Conservation (phyloP, 2,329 filamentous ascomycete genomes). For the Sporothrix dimorphospora region DNA sequence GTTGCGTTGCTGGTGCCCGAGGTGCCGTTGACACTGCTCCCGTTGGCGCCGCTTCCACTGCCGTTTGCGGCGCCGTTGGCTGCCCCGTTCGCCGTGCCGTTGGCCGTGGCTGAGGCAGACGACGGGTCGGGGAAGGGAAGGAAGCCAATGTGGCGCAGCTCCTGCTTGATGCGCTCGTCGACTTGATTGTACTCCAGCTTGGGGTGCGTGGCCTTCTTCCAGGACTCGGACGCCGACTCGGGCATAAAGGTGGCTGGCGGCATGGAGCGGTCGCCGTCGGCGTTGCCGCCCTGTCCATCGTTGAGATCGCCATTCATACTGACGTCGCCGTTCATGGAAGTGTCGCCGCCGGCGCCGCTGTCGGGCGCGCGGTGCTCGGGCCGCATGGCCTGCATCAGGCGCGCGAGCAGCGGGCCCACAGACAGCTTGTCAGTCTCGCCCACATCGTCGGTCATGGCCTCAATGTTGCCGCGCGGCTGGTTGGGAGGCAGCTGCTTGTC, state of each 20-base stretch:
- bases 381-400: slow-evolving; percentile 78
- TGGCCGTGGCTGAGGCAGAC: slow-evolving; percentile 30
- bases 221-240: slow-evolving; percentile 73
- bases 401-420: slow-evolving; percentile 80
- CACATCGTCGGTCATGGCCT: slow-evolving; percentile 83
- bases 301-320: slow-evolving; percentile 58
- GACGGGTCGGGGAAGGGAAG: slow-evolving; percentile 55
- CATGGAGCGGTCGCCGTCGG: slow-evolving; percentile 45
- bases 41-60: slow-evolving; percentile 39
- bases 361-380: slow-evolving; percentile 65
- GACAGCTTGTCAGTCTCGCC: slow-evolving; percentile 88
- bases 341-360: slow-evolving; percentile 56
- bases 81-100: slow-evolving; percentile 31
- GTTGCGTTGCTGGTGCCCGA: neutral
- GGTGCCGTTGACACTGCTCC: slow-evolving; percentile 24
- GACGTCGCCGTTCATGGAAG: slow-evolving; percentile 59
- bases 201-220: slow-evolving; percentile 74
- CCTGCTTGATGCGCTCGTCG: slow-evolving; percentile 88
- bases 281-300: slow-evolving; percentile 47
- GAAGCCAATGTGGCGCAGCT: slow-evolving; percentile 88
- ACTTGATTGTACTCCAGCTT: slow-evolving; percentile 84
- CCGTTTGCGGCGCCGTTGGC: slow-evolving; percentile 25
- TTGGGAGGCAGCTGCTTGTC: slow-evolving; percentile 76
- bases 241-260: slow-evolving; percentile 79
- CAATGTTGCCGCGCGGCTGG: slow-evolving; percentile 80